These are phyloP conservation scores for Miamiensis avidus DNA, from an alignment of 169 alveolate species.

Conservation along the genomic window DNA sequence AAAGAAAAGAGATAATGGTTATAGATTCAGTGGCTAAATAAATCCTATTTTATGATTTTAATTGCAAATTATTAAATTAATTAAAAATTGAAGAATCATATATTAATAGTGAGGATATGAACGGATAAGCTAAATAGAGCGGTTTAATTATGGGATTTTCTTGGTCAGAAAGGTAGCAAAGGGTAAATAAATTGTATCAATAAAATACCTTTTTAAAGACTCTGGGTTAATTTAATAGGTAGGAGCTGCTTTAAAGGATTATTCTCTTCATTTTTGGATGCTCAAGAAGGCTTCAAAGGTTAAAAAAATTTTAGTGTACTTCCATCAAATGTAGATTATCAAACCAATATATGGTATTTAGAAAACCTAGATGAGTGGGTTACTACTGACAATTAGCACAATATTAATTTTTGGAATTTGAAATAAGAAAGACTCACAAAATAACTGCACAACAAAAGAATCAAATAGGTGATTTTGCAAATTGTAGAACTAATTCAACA, in stretches of 20 bases:
- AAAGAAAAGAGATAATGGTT: not conserved
- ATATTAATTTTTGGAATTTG: slow-evolving; percentile 33
- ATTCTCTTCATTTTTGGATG: slow-evolving; percentile 28
- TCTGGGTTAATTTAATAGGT: slow-evolving; percentile 1
- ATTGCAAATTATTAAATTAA: not conserved
- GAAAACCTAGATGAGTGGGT: slow-evolving; percentile 42
- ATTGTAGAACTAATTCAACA: slow-evolving; percentile 36
- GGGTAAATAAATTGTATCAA: not conserved
- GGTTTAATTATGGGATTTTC: not conserved
- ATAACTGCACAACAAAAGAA: not conserved
- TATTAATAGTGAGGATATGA: not conserved
- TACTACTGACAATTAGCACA: slow-evolving; percentile 32
- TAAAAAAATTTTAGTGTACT: slow-evolving; percentile 19
- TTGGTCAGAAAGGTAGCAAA: not conserved
- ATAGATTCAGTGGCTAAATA: not conserved
- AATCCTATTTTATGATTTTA: too few species aligned
- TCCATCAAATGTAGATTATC: slow-evolving; percentile 19
- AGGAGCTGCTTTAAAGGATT: slow-evolving; percentile 36
- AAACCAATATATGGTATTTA: slow-evolving; percentile 45
- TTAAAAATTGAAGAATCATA: not conserved
- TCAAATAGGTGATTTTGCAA: slow-evolving; percentile 22
- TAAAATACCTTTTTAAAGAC: too few species aligned
- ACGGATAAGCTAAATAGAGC: too few species aligned
- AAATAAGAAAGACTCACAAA: slow-evolving; percentile 3
- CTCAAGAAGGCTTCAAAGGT: slow-evolving; percentile 16